phyloP scores from a whole-genome alignment of 139 green algal species.

The Auxenochlorella pyrenoidosa region DNA sequence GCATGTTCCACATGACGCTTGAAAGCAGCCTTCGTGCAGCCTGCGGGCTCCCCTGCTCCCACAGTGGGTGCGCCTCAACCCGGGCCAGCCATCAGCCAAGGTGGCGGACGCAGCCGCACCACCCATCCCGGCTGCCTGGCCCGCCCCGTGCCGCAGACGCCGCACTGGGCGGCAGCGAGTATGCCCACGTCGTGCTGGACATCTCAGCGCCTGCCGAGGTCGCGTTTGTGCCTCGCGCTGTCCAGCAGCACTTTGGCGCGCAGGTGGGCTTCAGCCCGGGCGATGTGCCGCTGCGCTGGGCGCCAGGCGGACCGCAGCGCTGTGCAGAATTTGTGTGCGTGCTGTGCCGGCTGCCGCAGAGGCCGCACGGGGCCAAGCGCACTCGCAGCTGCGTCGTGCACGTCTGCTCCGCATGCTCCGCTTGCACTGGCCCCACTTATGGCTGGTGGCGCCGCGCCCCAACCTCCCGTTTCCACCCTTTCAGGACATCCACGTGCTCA shows the following conservation, averaged over 20 bases:
- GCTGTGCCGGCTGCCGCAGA: no score
- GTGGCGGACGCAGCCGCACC: not conserved
- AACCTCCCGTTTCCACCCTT: no score
- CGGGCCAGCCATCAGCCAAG: no score
- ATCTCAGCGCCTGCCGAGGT: slow-evolving; percentile 9
- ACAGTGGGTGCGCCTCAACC: not conserved
- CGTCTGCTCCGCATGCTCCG: no score
- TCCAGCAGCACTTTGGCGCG: slow-evolving; percentile 15
- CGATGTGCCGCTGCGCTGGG: no score
- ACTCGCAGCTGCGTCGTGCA: no score
- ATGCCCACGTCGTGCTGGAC: slow-evolving; percentile 18
- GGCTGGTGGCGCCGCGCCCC: no score
- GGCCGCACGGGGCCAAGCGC: no score
- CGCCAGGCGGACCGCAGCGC: not conserved
- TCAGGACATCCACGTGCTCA: not conserved
- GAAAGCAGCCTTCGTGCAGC: no score
- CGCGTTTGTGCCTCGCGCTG: not conserved
- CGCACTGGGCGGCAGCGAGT: not conserved
- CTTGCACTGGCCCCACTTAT: no score
- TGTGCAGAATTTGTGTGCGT: not conserved
- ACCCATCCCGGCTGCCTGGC: not conserved
- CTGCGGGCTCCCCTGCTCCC: not conserved
- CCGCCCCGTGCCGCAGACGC: slow-evolving; percentile 2
- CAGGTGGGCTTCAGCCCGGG: not conserved
- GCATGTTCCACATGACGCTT: no score